Evolutionary conservation across 768 basidiomycete genomes (phyloP).

Genomic region (Rickenella mellea): DNA sequence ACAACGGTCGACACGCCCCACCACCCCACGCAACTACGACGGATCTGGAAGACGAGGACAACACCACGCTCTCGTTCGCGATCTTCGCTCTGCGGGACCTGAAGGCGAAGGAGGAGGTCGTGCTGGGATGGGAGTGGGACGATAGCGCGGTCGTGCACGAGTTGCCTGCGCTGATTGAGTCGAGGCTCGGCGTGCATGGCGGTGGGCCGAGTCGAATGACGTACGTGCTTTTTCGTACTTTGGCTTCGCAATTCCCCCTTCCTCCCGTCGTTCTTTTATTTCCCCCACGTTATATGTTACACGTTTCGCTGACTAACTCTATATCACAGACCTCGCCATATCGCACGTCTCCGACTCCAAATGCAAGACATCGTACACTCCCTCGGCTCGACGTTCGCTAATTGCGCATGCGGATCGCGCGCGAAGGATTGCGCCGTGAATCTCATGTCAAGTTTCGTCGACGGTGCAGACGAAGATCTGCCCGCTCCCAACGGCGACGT

Average conservation of each 20-base stretch:
- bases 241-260: constrained; percentile 9
- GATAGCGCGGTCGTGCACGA: constrained; percentile 80
- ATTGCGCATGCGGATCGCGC: constrained; percentile 62
- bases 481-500: neutral
- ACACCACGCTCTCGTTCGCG: constrained; percentile 53
- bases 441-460: constrained; percentile 60
- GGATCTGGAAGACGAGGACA: constrained; percentile 11
- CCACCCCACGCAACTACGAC: neutral
- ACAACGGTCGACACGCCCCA: neutral
- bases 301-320: constrained; percentile 1
- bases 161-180: constrained; percentile 57
- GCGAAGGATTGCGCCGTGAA: constrained; percentile 54
- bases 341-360: constrained; percentile 49
- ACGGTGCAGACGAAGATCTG: constrained; percentile 20
- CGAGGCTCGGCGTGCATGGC: no score
- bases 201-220: constrained; percentile 1
- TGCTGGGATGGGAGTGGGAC: constrained; percentile 96
- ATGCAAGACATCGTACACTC: constrained; percentile 64
- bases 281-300: no score
- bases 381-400: constrained; percentile 60
- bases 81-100: constrained; percentile 74
- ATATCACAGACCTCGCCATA: constrained; percentile 30
- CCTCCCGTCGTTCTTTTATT: neutral
- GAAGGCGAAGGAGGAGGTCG: constrained; percentile 72
- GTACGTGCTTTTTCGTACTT: constrained; percentile 46